Percentiles rank a stretch among this genome's conserved stretches.
Conservation (phyloP, 805 yeast genomes). For the Starmerella riodocensis region DNA sequence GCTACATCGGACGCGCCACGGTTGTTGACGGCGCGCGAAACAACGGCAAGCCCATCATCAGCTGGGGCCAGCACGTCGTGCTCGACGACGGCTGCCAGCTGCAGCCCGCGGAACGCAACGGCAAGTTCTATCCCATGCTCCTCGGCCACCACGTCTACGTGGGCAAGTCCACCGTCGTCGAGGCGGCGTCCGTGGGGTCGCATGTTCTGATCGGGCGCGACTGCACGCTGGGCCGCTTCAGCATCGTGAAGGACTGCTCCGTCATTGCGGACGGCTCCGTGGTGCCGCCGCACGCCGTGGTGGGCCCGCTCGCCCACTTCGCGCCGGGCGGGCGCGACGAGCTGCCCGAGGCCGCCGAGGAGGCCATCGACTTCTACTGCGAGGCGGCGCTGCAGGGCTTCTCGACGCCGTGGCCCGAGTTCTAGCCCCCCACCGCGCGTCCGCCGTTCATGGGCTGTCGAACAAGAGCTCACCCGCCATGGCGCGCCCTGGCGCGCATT, state of each 20-base stretch:
- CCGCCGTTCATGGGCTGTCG: too few species aligned
- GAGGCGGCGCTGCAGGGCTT: slow-evolving; percentile 24
- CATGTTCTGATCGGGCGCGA: slow-evolving; percentile 28
- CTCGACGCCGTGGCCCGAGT: slow-evolving; percentile 10
- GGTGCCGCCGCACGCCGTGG: slow-evolving; percentile 28
- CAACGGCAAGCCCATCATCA: slow-evolving; percentile 25
- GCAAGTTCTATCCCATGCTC: slow-evolving; percentile 26
- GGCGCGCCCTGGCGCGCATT: too few species aligned
- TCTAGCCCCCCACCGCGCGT: too few species aligned
- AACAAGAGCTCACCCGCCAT: too few species aligned
- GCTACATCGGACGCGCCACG: slow-evolving; percentile 26
- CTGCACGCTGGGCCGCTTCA: slow-evolving; percentile 27
- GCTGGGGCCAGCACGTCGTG: slow-evolving; percentile 28
- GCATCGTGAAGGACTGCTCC: slow-evolving; percentile 30
- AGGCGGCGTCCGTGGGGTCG: slow-evolving; percentile 32
- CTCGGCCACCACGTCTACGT: slow-evolving; percentile 30
- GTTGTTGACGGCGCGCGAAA: slow-evolving; percentile 29
- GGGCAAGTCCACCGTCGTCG: slow-evolving; percentile 24
- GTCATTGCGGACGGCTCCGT: slow-evolving; percentile 24
- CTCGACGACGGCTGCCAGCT: slow-evolving; percentile 21
- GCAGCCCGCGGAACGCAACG: slow-evolving; percentile 25
- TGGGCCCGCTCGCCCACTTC: slow-evolving; percentile 26
- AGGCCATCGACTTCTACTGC: slow-evolving; percentile 25
- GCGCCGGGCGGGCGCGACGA: slow-evolving; percentile 10
- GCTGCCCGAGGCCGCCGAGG: slow-evolving; percentile 26